Conservation (phyloP, 2,329 filamentous ascomycete genomes). For the Microascus cirrosus region DNA sequence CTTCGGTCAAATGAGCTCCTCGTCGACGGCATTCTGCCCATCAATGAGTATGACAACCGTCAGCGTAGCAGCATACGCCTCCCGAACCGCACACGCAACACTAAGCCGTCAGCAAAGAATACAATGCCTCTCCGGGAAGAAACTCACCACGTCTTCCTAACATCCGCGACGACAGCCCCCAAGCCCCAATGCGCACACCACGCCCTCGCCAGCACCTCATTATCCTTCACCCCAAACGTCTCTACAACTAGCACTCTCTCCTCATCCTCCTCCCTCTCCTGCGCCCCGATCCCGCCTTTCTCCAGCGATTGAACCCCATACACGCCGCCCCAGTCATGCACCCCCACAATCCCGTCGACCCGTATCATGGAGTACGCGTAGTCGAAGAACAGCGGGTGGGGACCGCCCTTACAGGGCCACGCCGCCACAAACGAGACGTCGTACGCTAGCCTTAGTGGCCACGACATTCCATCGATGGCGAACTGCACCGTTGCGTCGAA, state of each 20-base stretch:
- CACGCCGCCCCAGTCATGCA: constrained; percentile 52
- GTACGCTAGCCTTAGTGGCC: constrained; percentile 51
- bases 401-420: constrained; percentile 51
- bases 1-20: neutral
- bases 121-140: neutral
- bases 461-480: constrained; percentile 51
- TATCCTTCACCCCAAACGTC: constrained; percentile 61
- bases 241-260: constrained; percentile 62
- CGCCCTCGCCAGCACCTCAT: constrained; percentile 64
- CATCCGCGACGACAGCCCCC: constrained; percentile 58
- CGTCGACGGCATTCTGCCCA: constrained; percentile 10
- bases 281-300: neutral
- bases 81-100: constrained; percentile 62
- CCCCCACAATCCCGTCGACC: constrained; percentile 53
- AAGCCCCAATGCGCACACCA: constrained; percentile 71
- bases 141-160: constrained; percentile 54
- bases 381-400: constrained; percentile 63
- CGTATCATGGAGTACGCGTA: constrained; percentile 49
- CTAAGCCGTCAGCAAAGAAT: constrained; percentile 19
- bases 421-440: constrained; percentile 57
- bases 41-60: constrained; percentile 62
- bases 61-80: constrained; percentile 63
- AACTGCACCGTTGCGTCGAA: constrained; percentile 54
- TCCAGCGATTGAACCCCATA: constrained; percentile 14
- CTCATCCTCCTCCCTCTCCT: constrained; percentile 30